Conservation (phyloP, 345 rosid genomes). For the Chamaenerion angustifolium region DNA sequence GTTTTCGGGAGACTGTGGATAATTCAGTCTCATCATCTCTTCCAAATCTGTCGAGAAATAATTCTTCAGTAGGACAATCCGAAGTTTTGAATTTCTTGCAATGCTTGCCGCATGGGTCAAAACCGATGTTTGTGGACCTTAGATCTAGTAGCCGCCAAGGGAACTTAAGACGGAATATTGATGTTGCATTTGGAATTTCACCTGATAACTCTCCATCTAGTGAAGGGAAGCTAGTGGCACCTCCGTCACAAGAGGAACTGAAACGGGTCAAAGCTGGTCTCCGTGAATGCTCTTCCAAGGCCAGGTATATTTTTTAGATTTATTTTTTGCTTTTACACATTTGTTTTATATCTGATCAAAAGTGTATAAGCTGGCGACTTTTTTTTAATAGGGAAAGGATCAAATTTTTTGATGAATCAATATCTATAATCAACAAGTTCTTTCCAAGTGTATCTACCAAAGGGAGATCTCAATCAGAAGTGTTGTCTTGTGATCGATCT, state of each 20-base stretch:
- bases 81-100: slow-evolving; percentile 68
- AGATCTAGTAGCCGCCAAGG: slow-evolving; percentile 53
- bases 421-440: slow-evolving; percentile 64
- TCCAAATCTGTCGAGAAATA: slow-evolving; percentile 51
- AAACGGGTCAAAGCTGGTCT: slow-evolving; percentile 55
- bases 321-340: background rate
- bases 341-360: background rate
- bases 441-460: slow-evolving; percentile 62
- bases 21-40: slow-evolving; percentile 56
- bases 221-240: slow-evolving; percentile 42
- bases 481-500: slow-evolving; percentile 45
- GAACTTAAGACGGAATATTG: slow-evolving; percentile 54
- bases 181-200: slow-evolving; percentile 62
- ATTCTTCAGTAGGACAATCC: slow-evolving; percentile 41
- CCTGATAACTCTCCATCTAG: slow-evolving; percentile 57
- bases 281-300: slow-evolving; percentile 52
- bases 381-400: slow-evolving; percentile 57
- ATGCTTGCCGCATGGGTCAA: slow-evolving; percentile 61
- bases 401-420: slow-evolving; percentile 66
- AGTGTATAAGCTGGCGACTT: background rate
- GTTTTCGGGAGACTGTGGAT: slow-evolving; percentile 74
- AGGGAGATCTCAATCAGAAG: slow-evolving; percentile 80
- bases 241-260: slow-evolving; percentile 62
- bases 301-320: slow-evolving; percentile 55
- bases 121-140: slow-evolving; percentile 59